Evolutionary conservation across 345 rosid species (phyloP).

Genomic region (Populus euphratica): DNA sequence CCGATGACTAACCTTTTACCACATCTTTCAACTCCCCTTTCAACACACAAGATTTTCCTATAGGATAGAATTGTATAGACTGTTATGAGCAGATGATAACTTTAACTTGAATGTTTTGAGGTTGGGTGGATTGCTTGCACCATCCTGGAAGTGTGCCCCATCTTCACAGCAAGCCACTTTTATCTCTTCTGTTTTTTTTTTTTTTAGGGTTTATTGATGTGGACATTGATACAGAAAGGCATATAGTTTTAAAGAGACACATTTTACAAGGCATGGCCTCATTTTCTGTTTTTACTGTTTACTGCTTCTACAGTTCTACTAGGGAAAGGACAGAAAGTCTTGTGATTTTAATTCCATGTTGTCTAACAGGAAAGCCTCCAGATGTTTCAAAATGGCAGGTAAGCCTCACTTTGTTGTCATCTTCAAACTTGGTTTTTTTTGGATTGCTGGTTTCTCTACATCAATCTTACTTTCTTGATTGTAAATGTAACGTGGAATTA

Average conservation of each 20-base stretch:
- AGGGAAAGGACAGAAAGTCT: neutral
- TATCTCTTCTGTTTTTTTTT: slow-evolving; percentile 7
- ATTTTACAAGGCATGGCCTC: slow-evolving; percentile 58
- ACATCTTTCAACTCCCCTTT: neutral
- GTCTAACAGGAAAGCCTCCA: slow-evolving; percentile 60
- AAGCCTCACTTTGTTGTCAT: slow-evolving; percentile 10
- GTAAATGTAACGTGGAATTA: neutral
- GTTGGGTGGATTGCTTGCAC: neutral
- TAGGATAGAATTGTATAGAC: neutral
- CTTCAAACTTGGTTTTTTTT: neutral
- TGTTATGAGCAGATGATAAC: neutral
- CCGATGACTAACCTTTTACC: neutral
- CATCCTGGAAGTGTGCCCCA: neutral
- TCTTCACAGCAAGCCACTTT: neutral
- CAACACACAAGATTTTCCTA: neutral
- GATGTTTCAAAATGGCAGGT: slow-evolving; percentile 87
- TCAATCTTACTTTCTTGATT: neutral
- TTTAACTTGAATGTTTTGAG: neutral
- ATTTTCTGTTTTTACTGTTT: neutral
- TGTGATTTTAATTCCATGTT: slow-evolving; percentile 1
- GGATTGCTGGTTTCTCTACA: neutral
- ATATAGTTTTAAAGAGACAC: slow-evolving; percentile 68
- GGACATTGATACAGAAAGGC: slow-evolving; percentile 70
- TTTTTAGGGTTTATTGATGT: slow-evolving; percentile 68
- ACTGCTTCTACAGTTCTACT: neutral